A percentile compares a stretch with the other conserved stretches of the same genome.
These are phyloP conservation scores for Plasmodium fragile DNA, from an alignment of 169 alveolate species.

Conservation along the genomic window DNA sequence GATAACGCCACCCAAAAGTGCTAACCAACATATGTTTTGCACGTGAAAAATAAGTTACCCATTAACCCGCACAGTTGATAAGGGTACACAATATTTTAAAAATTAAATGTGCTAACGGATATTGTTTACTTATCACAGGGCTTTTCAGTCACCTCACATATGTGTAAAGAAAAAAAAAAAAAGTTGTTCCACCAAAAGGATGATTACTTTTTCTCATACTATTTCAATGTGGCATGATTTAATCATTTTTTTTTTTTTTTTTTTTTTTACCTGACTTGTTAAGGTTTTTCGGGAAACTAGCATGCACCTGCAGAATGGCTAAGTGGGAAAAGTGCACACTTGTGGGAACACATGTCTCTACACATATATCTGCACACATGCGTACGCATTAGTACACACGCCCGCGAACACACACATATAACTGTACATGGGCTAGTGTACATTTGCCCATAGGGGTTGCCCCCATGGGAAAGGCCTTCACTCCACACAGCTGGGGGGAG, in stretches of 20 bases:
- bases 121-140: not conserved
- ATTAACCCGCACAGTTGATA: not conserved
- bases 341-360: not conserved
- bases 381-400: not conserved
- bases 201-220: not conserved
- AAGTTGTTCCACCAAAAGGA: not conserved
- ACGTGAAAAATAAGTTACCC: not conserved
- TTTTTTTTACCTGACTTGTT: not conserved
- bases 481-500: not conserved
- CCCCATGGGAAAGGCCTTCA: not conserved
- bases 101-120: not conserved
- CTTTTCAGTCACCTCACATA: not conserved
- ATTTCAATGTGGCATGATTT: not conserved
- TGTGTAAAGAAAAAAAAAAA: not conserved
- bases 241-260: not conserved
- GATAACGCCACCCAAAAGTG: not conserved
- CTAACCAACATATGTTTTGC: not conserved
- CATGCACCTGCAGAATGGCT: not conserved
- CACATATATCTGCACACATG: not conserved
- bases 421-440: not conserved
- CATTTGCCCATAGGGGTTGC: not conserved
- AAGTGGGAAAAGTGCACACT: not conserved
- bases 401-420: not conserved
- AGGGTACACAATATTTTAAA: conserved; percentile 2
- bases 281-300: not conserved